Evolutionary conservation across 371 early-diverging fungal genomes (phyloP).

Genomic region (Mortierella sp.): DNA sequence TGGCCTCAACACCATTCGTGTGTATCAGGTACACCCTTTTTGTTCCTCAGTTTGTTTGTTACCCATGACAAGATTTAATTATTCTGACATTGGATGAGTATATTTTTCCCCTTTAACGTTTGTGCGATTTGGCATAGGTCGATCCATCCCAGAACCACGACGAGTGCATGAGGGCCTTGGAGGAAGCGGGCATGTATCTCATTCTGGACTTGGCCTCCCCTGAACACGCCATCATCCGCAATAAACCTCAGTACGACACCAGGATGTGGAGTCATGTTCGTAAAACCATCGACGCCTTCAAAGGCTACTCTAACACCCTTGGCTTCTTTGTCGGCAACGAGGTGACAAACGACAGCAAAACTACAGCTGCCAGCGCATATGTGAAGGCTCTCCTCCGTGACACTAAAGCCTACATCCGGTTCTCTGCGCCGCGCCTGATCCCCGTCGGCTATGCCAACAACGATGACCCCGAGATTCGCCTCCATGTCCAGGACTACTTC

Average conservation of each 20-base stretch:
- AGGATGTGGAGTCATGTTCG: slow-evolving; percentile 70
- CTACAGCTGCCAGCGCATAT: slow-evolving; percentile 76
- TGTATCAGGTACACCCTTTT: slow-evolving; percentile 73
- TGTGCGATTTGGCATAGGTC: slow-evolving; percentile 41
- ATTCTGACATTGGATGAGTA: too few species aligned
- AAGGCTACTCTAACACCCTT: slow-evolving; percentile 73
- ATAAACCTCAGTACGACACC: slow-evolving; percentile 72
- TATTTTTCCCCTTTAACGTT: background rate
- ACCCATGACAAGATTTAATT: background rate
- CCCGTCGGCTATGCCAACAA: slow-evolving; percentile 88
- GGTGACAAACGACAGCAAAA: slow-evolving; percentile 77
- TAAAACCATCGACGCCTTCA: slow-evolving; percentile 76
- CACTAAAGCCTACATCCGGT: slow-evolving; percentile 72
- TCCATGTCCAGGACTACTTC: slow-evolving; percentile 78
- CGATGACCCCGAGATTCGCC: slow-evolving; percentile 79
- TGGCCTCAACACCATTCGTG: slow-evolving; percentile 83
- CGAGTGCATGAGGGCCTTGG: slow-evolving; percentile 81
- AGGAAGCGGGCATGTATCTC: slow-evolving; percentile 80
- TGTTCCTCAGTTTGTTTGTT: background rate
- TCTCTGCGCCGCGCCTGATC: slow-evolving; percentile 60
- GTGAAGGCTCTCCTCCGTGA: slow-evolving; percentile 84
- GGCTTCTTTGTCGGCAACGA: slow-evolving; percentile 89
- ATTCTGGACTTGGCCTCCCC: slow-evolving; percentile 79
- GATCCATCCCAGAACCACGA: slow-evolving; percentile 78
- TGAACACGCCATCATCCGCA: slow-evolving; percentile 75